A percentile compares a stretch with the other conserved stretches of the same genome.
phyloP scores from a whole-genome alignment of 768 basidiomycete genomes.

The Zangia roseola region DNA sequence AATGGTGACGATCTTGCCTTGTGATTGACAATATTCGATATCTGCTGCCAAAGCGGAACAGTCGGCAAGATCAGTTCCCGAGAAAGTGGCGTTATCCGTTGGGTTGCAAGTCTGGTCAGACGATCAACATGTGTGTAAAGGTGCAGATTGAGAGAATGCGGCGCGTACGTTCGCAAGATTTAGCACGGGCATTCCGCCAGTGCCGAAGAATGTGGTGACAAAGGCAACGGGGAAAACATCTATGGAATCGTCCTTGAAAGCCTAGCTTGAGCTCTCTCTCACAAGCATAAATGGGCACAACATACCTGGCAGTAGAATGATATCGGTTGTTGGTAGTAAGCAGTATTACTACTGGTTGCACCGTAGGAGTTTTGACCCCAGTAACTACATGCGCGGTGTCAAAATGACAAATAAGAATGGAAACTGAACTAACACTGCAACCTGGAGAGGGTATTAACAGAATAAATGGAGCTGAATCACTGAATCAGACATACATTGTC shows the following conservation, averaged over 20 bases:
- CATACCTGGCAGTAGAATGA: constrained; percentile 63
- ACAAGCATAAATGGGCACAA: constrained; percentile 2
- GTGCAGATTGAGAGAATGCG: not conserved
- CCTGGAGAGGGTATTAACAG: constrained; percentile 33
- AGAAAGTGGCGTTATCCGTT: constrained; percentile 39
- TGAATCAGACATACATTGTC: constrained; percentile 53
- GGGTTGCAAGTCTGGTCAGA: constrained; percentile 41
- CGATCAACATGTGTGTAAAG: not conserved
- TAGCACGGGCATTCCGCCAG: constrained; percentile 59
- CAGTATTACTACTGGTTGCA: constrained; percentile 48
- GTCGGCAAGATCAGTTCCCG: constrained; percentile 40
- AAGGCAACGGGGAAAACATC: constrained; percentile 74
- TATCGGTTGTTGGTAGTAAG: constrained; percentile 59
- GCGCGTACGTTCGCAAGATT: constrained; percentile 64
- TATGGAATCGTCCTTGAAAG: constrained; percentile 56
- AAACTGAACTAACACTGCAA: constrained; percentile 48
- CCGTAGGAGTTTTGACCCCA: constrained; percentile 80
- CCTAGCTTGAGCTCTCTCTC: constrained; percentile 1
- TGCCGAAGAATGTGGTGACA: constrained; percentile 61
- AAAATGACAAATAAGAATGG: not conserved
- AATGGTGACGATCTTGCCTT: constrained; percentile 48
- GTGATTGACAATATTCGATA: constrained; percentile 44
- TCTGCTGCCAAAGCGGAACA: constrained; percentile 40
- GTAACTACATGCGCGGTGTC: constrained; percentile 41
- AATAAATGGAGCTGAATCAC: not conserved